Evolutionary conservation across 148 eudicot genomes (phyloP).

Genomic region (Diospyros kaki): DNA sequence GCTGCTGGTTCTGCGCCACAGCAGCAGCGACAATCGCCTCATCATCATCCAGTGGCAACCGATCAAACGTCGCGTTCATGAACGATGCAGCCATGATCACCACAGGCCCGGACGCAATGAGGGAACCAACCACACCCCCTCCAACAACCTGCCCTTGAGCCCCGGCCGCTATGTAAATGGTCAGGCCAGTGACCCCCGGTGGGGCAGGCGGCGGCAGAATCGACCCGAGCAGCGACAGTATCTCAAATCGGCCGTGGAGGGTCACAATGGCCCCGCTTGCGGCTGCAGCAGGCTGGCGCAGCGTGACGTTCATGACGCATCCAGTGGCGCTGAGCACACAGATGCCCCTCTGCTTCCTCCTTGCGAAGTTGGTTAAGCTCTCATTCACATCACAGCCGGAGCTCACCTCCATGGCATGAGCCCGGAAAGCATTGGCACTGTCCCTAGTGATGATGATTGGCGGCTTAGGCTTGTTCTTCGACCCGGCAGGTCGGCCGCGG

Average conservation of each 20-base stretch:
- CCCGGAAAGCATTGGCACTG: conserved; percentile 56
- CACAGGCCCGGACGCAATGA: conserved; percentile 67
- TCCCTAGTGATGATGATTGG: conserved; percentile 76
- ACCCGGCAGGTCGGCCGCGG: conserved; percentile 77
- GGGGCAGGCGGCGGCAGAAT: conserved; percentile 66
- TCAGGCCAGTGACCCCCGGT: conserved; percentile 58
- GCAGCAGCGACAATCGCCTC: neutral
- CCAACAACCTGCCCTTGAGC: conserved; percentile 78
- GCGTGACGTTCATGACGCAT: conserved; percentile 62
- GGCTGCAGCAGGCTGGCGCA: conserved; percentile 54
- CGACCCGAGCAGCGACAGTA: conserved; percentile 63
- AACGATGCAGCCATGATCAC: conserved; percentile 70
- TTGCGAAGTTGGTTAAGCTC: conserved; percentile 46
- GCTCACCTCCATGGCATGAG: conserved; percentile 73
- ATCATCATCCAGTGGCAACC: conserved; percentile 55
- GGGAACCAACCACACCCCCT: conserved; percentile 65
- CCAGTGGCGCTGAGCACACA: conserved; percentile 64
- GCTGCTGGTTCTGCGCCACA: conserved; percentile 27
- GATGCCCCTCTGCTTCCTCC: conserved; percentile 62
- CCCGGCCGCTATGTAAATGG: conserved; percentile 53
- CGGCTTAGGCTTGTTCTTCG: conserved; percentile 79
- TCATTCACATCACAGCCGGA: conserved; percentile 68
- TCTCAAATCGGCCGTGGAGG: conserved; percentile 73
- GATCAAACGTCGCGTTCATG: conserved; percentile 67
- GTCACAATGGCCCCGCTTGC: conserved; percentile 40